Base-by-base conservation (phyloP, 768 basidiomycete genomes). In the Termitomyces titanicus region DNA sequence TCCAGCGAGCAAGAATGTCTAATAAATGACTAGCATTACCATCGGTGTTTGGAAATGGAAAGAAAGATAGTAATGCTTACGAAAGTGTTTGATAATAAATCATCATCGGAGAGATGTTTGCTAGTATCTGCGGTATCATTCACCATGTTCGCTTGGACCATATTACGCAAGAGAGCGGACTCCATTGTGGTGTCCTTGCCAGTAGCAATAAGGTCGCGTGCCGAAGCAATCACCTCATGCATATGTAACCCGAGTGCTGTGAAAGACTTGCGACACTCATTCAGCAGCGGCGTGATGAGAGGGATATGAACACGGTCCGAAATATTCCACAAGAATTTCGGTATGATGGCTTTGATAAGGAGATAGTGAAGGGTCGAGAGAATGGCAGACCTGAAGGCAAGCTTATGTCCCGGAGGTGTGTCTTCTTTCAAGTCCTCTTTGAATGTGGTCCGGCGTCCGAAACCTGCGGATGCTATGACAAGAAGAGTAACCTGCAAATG, bases 1-100 rank as follows among this genome's bases (percentile, higher is more conserved):
- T 12, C 79, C 80, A n/a, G 78, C 78, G 22, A 81, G 62, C 24
- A 79, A 68, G 60, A 80, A 81, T 3, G 63, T 61, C 80, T 81
- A 35, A 10, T 11, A 0, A 48, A 5, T 15, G 15, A 39, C 39
- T 13, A 24, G 9, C 9, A 29, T 29, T 4, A 29, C 9, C 24
- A 13, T 20, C 17, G 7, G 24, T n/a, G 18, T 52, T 43, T 43
- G 18, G 50, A 8, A 27, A 0, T 24, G 38, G 17, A 49, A 45
- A n/a, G 17, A 3, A 2, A 24, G 25, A 44, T n/a, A 38, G 35
- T 2, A 35, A 24, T 15, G 66, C 76, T 58, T 60, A 79, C 80
- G 59, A 79, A 81, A 51, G 75, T 73, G 56, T 81, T 71, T 4
- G 79, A 80, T 6, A 80, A 58, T 12, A 81, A 53, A 51, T 81